Conservation (phyloP, 176 grass and related monocot genomes). For the Cocos nucifera region DNA sequence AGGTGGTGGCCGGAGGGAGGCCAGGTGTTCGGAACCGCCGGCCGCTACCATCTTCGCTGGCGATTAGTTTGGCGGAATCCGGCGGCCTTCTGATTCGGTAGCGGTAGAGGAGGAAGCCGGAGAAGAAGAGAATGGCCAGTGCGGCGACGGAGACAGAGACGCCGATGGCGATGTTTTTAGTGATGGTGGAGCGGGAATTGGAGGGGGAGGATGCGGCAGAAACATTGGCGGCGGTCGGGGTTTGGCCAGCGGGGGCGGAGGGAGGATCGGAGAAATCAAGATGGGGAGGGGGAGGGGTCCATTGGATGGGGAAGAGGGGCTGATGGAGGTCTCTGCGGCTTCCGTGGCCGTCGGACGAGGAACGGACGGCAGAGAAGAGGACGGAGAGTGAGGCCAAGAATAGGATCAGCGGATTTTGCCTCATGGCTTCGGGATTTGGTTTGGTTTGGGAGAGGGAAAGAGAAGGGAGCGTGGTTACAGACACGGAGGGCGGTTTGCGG, state of each 20-base stretch:
- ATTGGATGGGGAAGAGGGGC: slow-evolving; percentile 43
- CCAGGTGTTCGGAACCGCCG: slow-evolving; percentile 3
- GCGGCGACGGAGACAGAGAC: slow-evolving; percentile 8
- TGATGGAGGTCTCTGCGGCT: slow-evolving; percentile 34
- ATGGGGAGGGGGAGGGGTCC: slow-evolving; percentile 53
- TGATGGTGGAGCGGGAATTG: slow-evolving; percentile 16
- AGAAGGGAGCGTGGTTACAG: no score
- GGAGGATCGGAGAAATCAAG: slow-evolving; percentile 26
- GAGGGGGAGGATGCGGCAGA: slow-evolving; percentile 2
- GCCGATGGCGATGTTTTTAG: slow-evolving; percentile 44
- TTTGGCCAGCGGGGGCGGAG: slow-evolving; percentile 30
- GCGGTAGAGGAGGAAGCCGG: slow-evolving; percentile 41
- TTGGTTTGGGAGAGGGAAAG: no score
- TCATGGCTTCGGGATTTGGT: no score
- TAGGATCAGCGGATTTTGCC: no score
- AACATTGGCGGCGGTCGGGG: background rate
- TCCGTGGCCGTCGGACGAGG: background rate
- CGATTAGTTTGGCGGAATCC: slow-evolving; percentile 1
- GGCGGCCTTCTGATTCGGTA: background rate
- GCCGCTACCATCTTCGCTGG: background rate
- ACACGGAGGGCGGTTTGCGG: no score
- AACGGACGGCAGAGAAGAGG: background rate
- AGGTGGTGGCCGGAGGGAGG: slow-evolving; percentile 18
- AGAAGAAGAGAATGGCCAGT: slow-evolving; percentile 3
- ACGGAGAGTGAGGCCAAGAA: background rate